Base-by-base conservation (phyloP, 805 yeast genomes). In the Wickerhamiella kazuoi region DNA sequence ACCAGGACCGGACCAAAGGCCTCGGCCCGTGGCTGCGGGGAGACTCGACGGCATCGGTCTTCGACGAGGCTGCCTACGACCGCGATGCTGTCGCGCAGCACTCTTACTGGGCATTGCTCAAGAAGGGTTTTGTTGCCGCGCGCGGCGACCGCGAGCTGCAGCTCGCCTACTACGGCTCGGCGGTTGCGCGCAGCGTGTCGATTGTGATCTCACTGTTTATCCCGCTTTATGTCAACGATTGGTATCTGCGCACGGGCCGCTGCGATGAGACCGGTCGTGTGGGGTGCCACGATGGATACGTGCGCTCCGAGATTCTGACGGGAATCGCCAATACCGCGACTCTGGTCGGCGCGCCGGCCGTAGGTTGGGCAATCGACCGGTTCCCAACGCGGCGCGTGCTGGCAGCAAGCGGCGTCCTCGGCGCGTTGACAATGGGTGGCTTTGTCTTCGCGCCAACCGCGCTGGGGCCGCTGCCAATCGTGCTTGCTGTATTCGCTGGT, bases 241-340 rank as follows among this genome's bases (percentile, higher is more conserved):
- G 66, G 58, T 78, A 64, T 53, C 60, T 62, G 42, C 53, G 62
- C 30, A 59, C 59, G 3, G 81, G 79, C 0, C 51, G 54, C 37
- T 77, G 84, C 51, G 47, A 40, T 9, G 46, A 44, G 18, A 50
- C 48, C 34, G 34, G 21, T 6, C 45, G 46, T 23, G 39, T 60
- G 49, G 50, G 64, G 19, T 76, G 84, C 49, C 66, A 68, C 37
- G 77, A 74, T 30, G 82, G 79, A 0, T 76, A 72, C 46, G 62
- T 74, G 7, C 66, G 69, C 42, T 71, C 82, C 15, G 80, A 83
- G 1, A 74, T 78, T 33, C 56, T 78, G 23, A 69, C 79, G 0
- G 87, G 87, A 7, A 67, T 76, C n/a, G 63, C 74, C 3, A 76
- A 76, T 46, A 61, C 72, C 0, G 61, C 67, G 19, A 68, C 77